phyloP scores from a whole-genome alignment of 257 asterid species.

The Salvia miltiorrhiza region DNA sequence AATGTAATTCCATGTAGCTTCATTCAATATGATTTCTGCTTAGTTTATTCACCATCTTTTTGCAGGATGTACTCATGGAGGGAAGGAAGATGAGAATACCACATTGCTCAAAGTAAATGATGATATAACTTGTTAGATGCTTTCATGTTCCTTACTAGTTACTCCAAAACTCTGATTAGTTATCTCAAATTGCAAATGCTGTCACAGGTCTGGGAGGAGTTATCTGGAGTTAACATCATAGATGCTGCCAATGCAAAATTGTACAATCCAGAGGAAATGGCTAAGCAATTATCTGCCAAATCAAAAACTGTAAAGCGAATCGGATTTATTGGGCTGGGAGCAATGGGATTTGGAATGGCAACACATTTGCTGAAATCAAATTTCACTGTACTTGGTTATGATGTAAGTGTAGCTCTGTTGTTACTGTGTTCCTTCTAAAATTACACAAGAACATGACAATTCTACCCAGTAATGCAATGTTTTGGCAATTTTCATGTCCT shows the following conservation, averaged over 20 bases:
- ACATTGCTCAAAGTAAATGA: slow-evolving; percentile 58
- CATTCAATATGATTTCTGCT: slow-evolving; percentile 13
- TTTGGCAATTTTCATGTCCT: neutral
- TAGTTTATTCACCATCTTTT: slow-evolving; percentile 8
- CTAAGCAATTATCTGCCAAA: slow-evolving; percentile 47
- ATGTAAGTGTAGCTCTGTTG: slow-evolving; percentile 49
- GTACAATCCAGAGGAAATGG: slow-evolving; percentile 80
- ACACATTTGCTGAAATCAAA: slow-evolving; percentile 83
- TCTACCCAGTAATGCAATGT: neutral
- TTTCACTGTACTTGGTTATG: slow-evolving; percentile 74
- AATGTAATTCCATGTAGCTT: neutral
- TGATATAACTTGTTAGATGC: slow-evolving; percentile 10
- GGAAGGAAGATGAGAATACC: slow-evolving; percentile 40
- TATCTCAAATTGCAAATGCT: slow-evolving; percentile 22
- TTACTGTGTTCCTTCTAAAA: slow-evolving; percentile 14
- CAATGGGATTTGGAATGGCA: slow-evolving; percentile 99
- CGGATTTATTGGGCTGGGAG: slow-evolving; percentile 98
- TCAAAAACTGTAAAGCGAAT: slow-evolving; percentile 61
- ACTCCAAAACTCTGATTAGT: neutral
- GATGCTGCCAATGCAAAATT: slow-evolving; percentile 62
- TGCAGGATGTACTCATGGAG: slow-evolving; percentile 59
- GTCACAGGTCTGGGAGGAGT: slow-evolving; percentile 78
- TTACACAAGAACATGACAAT: neutral
- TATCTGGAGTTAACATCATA: slow-evolving; percentile 63
- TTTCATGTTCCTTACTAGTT: slow-evolving; percentile 15